A percentile compares a stretch with the other conserved stretches of the same genome.
Evolutionary conservation across 345 rosid genomes (phyloP).

Genomic region (Zanthoxylum bungeanum): DNA sequence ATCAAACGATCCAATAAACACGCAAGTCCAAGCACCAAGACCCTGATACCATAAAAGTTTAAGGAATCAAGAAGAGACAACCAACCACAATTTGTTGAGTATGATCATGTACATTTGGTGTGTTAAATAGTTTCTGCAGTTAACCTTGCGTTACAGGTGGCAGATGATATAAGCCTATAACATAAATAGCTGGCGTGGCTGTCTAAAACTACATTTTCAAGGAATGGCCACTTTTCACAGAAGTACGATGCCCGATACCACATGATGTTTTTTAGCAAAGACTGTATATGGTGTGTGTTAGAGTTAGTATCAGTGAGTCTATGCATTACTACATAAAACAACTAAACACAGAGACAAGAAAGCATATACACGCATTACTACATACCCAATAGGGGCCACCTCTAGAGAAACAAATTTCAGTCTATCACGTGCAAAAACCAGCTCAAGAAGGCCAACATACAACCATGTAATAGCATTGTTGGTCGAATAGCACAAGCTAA

Average conservation of each 20-base stretch:
- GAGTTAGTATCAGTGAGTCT: not conserved
- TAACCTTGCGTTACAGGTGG: not conserved
- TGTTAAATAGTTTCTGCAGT: not conserved
- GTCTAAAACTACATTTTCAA: not conserved
- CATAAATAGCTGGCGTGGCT: not conserved
- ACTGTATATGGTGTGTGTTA: not conserved
- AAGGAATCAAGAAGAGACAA: slow-evolving; percentile 1
- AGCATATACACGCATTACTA: slow-evolving; percentile 7
- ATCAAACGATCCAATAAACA: slow-evolving; percentile 66
- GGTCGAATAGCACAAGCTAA: slow-evolving; percentile 89
- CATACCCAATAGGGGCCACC: slow-evolving; percentile 79
- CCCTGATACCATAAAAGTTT: slow-evolving; percentile 45
- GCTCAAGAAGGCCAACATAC: slow-evolving; percentile 80
- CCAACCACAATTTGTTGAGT: not conserved
- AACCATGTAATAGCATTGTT: slow-evolving; percentile 84
- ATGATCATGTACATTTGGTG: not conserved
- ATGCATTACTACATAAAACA: not conserved
- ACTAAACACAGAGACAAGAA: not conserved
- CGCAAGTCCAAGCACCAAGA: slow-evolving; percentile 58
- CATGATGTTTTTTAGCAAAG: not conserved
- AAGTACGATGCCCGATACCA: not conserved
- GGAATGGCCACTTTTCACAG: not conserved
- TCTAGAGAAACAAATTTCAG: slow-evolving; percentile 60
- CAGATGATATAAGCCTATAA: not conserved
- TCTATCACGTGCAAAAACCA: slow-evolving; percentile 43